Percentiles rank a stretch among this genome's conserved stretches.
Evolutionary conservation across 163 green algal genomes (phyloP).

Genomic region (Volvox carteri): DNA sequence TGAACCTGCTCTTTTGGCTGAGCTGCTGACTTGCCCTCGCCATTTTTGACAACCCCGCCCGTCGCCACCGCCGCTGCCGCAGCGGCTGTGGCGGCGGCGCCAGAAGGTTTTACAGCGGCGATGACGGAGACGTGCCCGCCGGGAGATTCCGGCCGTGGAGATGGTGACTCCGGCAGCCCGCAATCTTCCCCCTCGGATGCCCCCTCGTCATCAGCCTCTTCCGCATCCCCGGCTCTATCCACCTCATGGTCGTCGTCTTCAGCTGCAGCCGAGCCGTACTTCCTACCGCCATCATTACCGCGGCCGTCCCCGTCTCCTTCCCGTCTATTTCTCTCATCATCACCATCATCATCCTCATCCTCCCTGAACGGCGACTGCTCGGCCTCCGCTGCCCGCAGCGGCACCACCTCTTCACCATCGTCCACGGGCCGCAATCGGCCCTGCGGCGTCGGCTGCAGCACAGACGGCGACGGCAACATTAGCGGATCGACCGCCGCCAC

Average conservation of each 20-base stretch:
- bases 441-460: conserved; percentile 21
- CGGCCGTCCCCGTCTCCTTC: background rate
- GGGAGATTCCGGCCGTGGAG: background rate
- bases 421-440: background rate
- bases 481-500: background rate
- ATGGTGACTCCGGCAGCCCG: background rate
- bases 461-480: background rate
- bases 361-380: background rate
- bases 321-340: background rate
- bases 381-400: background rate
- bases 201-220: background rate
- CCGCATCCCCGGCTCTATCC: background rate
- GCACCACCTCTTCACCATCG: background rate
- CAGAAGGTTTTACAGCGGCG: background rate
- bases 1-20: too few relatives aligned
- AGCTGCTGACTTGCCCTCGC: too few relatives aligned
- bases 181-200: background rate
- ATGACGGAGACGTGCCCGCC: background rate
- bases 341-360: background rate
- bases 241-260: background rate
- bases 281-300: background rate
- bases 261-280: too few relatives aligned
- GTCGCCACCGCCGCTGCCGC: background rate
- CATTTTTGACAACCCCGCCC: too few relatives aligned
- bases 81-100: background rate